Base-by-base conservation (phyloP, 257 asterid genomes). In the Datura wrightii region DNA sequence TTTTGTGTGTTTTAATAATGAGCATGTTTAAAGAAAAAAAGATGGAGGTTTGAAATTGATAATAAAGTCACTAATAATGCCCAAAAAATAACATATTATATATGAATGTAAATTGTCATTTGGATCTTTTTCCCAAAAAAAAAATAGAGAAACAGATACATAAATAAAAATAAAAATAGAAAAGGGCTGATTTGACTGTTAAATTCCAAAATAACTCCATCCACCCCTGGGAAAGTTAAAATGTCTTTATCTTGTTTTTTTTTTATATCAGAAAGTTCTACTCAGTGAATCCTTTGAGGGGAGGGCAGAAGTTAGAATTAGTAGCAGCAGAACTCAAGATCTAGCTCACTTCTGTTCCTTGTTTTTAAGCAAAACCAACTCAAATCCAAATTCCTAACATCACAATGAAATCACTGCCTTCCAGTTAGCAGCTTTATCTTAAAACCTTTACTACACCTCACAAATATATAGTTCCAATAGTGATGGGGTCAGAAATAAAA, bases 11-110 rank as follows among this genome's bases (percentile, higher is more conserved):
- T 46, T 41, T 48, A 74, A 5, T 46, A 48, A 50, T 19, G 44
- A 48, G 81, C 80, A 46, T 72, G 80, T 72, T 42, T 44, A 39
- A 71, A 44, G 79, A n/a, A n/a, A 46, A 18, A n/a, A 5, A 44
- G 8, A 24, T 24, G 31, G 6, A 59, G 66, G 66, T 42, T 10
- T 44, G 79, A 11, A n/a, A 44, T 60, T 60, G 56, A 44, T n/a
- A 71, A 44, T 42, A n/a, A 44, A 71, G 56, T 71, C 9, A n/a
- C 55, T 2, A 71, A 44, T 44, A 44, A 71, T 69, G 53, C 76
- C 46, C 4, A 5, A 6, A n/a, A 71, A n/a, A 71, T 7, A 9
- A 71, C 5, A 31, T 18, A 10, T 39, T 16, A 9, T 34, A 69
- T 69, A 8, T 69, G 79, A 69, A 69, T 69, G 14, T 39, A 18